Conservation (phyloP, 805 yeast species). For the Candida suzukii region DNA sequence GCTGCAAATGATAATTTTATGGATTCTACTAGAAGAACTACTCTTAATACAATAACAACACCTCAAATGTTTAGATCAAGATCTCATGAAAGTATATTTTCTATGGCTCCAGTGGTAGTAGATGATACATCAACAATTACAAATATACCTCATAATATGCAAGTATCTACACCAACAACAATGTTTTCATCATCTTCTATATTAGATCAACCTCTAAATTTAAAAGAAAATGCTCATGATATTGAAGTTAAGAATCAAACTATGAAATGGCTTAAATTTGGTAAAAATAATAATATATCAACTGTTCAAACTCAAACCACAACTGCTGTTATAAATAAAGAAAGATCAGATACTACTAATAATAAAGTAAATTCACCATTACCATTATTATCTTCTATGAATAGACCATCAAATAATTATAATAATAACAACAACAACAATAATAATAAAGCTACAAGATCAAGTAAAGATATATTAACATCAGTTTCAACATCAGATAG, state of each 20-base stretch:
- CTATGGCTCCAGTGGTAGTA: background rate
- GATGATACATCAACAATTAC: background rate
- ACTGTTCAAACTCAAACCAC: background rate
- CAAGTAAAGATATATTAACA: background rate
- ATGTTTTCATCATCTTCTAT: background rate
- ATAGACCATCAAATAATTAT: no score
- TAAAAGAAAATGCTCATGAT: background rate
- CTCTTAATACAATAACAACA: background rate
- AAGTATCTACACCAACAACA: background rate
- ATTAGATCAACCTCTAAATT: background rate
- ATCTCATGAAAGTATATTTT: conserved; percentile 25
- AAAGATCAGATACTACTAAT: no score
- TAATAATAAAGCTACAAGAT: no score
- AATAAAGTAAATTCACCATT: no score
- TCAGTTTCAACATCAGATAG: background rate
- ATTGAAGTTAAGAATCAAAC: conserved; percentile 21
- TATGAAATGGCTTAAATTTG: conserved; percentile 18
- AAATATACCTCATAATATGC: background rate
- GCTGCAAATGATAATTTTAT: conserved; percentile 1
- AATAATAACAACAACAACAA: no score
- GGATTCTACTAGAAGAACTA: background rate
- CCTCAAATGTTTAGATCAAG: conserved; percentile 6
- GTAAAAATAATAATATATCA: background rate
- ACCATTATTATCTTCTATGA: background rate
- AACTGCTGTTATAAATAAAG: no score